These are phyloP conservation scores for Diplodia intermedia DNA, from an alignment of 2,329 filamentous ascomycete genomes.

Conservation along the genomic window DNA sequence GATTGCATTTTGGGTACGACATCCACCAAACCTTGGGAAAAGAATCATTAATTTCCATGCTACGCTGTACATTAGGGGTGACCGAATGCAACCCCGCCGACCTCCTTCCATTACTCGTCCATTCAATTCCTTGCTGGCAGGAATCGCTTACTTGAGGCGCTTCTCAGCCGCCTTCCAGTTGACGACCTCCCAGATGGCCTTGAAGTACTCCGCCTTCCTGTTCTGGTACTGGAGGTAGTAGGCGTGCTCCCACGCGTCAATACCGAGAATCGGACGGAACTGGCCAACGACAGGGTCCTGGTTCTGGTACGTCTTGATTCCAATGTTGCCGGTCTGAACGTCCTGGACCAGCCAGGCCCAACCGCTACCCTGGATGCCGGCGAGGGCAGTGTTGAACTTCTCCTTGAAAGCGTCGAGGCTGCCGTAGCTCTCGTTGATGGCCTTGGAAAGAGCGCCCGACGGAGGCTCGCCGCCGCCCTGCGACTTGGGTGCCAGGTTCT, in stretches of 20 bases:
- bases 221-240: conserved; percentile 98
- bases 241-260: conserved; percentile 96
- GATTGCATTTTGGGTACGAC: neutral
- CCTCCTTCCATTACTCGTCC: neutral
- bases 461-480: conserved; percentile 72
- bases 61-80: conserved; percentile 4
- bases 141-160: conserved; percentile 65
- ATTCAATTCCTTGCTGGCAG: neutral
- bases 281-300: conserved; percentile 88
- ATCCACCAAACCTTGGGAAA: neutral
- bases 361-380: conserved; percentile 69
- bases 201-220: conserved; percentile 95
- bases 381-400: conserved; percentile 69
- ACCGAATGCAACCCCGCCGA: neutral
- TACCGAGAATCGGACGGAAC: conserved; percentile 80
- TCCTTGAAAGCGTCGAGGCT: conserved; percentile 65
- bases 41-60: conserved; percentile 11
- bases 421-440: conserved; percentile 67
- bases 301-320: conserved; percentile 77
- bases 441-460: conserved; percentile 62
- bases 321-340: conserved; percentile 65
- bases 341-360: conserved; percentile 71
- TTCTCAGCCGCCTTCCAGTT: conserved; percentile 93
- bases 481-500: conserved; percentile 71
- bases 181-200: conserved; percentile 90